Base-by-base conservation (phyloP, 1,284 basidiomycete species). In the Apiotrichum siamense region DNA sequence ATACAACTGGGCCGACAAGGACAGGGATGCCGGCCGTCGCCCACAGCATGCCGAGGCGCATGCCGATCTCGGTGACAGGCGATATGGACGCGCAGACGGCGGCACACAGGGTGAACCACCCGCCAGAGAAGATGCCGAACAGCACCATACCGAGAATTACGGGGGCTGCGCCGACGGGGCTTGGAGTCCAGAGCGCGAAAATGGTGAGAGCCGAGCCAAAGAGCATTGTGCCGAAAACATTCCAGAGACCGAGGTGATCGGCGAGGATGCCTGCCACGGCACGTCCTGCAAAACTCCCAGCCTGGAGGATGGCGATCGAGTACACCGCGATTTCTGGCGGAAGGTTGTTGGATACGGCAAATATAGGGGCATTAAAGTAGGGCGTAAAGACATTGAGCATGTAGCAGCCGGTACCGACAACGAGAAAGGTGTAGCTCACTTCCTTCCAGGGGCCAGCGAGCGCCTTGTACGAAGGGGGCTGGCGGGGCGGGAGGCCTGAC, bases 1-100 rank as follows among this genome's bases (percentile, higher is more conserved):
- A 54, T 20, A 67, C 60, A 37, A 66, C 62, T 2, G 72, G 72
- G 2, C 72, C 70, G 10, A 61, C 60, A 15, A 72, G 58, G 18
- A 62, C 47, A 0, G 67, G 61, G 5, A 69, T 31, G 1, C 60
- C 55, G 3, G 60, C 60, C n/a, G 62, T 39, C 3, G 58, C 57
- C 67, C 69, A 72, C 27, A 70, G 53, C 66, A 73, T 67, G 21
- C 72, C 70, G 26, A 73, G 49, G 13, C 72, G 47, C 55, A 67
- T 62, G 1, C 72, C 72, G 32, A 69, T 64, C 49, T 73, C 72
- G 25, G 59, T 54, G 4, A 62, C 61, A 3, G 72, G 72, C 13
- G 58, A 62, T 44, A 73, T 65, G 4, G 64, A 47, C 0, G 65
- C 72, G 17, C 60, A 61, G 17, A 61, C 59, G 17, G 71, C 67